A percentile compares a stretch with the other conserved stretches of the same genome.
Evolutionary conservation across 2,329 filamentous ascomycete species (phyloP).

Genomic region (Dothistroma pini): DNA sequence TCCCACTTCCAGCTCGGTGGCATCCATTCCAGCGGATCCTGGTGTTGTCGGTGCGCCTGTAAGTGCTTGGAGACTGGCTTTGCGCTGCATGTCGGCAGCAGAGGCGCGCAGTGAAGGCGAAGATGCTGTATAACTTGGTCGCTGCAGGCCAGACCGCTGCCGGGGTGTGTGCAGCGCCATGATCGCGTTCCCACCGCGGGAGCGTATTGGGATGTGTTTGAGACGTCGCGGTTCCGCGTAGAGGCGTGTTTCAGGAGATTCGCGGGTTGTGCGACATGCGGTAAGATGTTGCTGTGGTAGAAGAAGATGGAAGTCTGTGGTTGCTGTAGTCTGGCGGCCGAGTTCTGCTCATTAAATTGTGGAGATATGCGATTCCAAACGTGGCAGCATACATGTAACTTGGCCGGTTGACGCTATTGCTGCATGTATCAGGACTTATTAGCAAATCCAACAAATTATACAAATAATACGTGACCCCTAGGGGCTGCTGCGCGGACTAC

Average conservation of each 20-base stretch:
- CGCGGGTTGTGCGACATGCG: neutral
- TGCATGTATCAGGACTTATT: neutral
- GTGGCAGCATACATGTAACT: neutral
- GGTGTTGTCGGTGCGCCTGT: conserved; percentile 46
- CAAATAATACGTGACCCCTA: neutral
- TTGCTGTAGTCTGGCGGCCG: neutral
- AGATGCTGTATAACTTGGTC: conserved; percentile 42
- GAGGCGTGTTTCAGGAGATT: neutral
- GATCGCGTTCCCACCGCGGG: neutral
- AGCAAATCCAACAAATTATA: neutral
- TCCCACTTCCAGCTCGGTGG: conserved; percentile 63
- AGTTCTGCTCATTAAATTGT: neutral
- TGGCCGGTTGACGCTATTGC: neutral
- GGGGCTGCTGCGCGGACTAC: neutral
- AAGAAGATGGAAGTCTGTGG: neutral
- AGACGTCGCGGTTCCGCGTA: neutral
- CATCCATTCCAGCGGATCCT: conserved; percentile 41
- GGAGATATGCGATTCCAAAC: neutral
- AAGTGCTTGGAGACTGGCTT: conserved; percentile 62
- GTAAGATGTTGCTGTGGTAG: neutral
- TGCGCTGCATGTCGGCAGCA: conserved; percentile 55
- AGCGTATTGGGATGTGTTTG: neutral
- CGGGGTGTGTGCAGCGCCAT: conserved; percentile 46
- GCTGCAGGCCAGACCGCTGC: conserved; percentile 32
- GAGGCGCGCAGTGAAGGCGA: conserved; percentile 41